Evolutionary conservation across 176 grass and related monocot genomes (phyloP), one percentile per base, ranked within the genome.

Genomic region (Phoenix roebelenii): DNA sequence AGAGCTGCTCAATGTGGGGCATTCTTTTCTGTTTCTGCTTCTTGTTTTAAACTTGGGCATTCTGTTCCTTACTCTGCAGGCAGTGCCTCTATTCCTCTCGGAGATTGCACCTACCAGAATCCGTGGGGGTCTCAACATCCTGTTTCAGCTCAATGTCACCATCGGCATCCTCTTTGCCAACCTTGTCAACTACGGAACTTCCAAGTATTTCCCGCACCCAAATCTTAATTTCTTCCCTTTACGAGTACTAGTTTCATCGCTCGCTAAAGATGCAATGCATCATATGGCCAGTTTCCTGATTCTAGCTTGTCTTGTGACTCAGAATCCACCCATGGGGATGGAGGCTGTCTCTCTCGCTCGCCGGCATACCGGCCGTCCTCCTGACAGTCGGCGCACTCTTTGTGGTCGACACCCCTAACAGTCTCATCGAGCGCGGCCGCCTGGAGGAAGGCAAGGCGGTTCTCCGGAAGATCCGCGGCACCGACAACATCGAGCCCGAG

Each of bases 91-190:
- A 60, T 95, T 95, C 54, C 66, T 95, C 35, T 95, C 90, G 0
- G 90, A 95, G 80, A 89, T 95, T 54, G 85, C 90, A 64, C 90
- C 90, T 18, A 95, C 90, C 51, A 69, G 85, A 64, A 89, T 89
- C 70, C 82, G 90, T 3, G 85, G 90, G 50, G 85, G 82, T 49
- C 90, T 95, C 6, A 95, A 89, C 79, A 95, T 95, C 79, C 57
- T 95, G 76, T 95, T 95, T 76, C 90, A 95, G 90, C 82, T 95
- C 25, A 89, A 95, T 56, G 62, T 95, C 63, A 95, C 90, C 58
- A 89, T 95, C 58, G 90, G 85, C 70, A 95, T 95, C 69, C 85
- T 95, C 48, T 89, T 95, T 57, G 90, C 90, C 23, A 83, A 23
- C 76, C 85, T 95, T 22, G 62, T 95, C 48, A 95, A 95, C 77